Evolutionary conservation across 2,329 filamentous ascomycete species (phyloP).

Genomic region (Knufia petricola): DNA sequence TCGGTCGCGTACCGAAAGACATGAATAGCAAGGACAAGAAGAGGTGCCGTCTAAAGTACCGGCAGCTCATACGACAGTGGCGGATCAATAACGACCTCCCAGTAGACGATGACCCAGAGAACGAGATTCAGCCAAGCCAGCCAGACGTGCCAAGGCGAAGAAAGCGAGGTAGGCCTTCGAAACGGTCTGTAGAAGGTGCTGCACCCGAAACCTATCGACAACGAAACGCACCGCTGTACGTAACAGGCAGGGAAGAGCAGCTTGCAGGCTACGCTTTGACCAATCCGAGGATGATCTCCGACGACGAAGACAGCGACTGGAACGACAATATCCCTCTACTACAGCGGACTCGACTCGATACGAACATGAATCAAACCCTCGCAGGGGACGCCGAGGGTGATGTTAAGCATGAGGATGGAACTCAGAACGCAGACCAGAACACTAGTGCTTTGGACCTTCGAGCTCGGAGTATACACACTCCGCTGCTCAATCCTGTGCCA

Average conservation of each 20-base stretch:
- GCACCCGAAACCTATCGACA: background rate
- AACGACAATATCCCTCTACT: background rate
- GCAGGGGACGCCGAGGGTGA: background rate
- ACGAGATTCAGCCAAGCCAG: background rate
- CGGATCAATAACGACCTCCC: background rate
- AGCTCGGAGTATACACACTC: background rate
- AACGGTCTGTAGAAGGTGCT: background rate
- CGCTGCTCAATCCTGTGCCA: background rate
- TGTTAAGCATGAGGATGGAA: background rate
- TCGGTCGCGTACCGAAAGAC: background rate
- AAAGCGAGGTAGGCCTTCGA: background rate
- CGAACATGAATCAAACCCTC: no score
- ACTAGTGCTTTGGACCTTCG: background rate
- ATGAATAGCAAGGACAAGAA: conserved; percentile 2
- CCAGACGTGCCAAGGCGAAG: background rate
- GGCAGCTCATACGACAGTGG: background rate
- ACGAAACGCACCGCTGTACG: background rate
- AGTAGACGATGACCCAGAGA: background rate
- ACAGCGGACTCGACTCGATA: background rate
- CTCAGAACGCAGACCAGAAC: no score
- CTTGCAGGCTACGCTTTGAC: background rate
- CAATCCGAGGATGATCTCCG: background rate
- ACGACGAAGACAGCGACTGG: background rate
- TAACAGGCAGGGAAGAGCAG: background rate
- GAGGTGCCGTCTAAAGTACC: background rate